phyloP scores from a whole-genome alignment of 495 filamentous ascomycete genomes.

The Tuber brumale region DNA sequence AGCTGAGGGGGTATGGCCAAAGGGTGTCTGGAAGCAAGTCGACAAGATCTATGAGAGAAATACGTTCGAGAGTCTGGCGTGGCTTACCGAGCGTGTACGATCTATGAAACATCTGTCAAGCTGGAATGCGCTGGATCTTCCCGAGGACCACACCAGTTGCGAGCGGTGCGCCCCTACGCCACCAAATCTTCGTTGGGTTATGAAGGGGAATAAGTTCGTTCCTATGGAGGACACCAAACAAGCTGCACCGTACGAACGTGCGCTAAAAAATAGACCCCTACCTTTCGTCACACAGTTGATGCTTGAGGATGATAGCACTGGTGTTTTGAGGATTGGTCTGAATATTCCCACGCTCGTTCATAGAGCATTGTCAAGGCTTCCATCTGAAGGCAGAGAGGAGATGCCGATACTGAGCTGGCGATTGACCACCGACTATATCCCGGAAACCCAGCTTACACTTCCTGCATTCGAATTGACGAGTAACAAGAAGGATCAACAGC shows the following conservation, averaged over 20 bases:
- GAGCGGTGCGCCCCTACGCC: conserved; percentile 41
- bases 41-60: conserved; percentile 39
- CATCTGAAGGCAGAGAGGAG: conserved; percentile 15
- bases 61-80: conserved; percentile 43
- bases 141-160: conserved; percentile 34
- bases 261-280: conserved; percentile 46
- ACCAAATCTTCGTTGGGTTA: conserved; percentile 42
- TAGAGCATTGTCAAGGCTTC: conserved; percentile 48
- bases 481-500: conserved; percentile 46
- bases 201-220: conserved; percentile 36
- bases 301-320: conserved; percentile 37
- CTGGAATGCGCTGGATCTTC: conserved; percentile 33
- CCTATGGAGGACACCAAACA: conserved; percentile 42
- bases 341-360: conserved; percentile 56
- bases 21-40: conserved; percentile 40
- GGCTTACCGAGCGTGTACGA: conserved; percentile 42
- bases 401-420: conserved; percentile 47
- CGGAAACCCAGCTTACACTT: conserved; percentile 40
- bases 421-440: conserved; percentile 48
- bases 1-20: conserved; percentile 39
- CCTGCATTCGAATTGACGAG: conserved; percentile 45
- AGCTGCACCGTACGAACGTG: conserved; percentile 43
- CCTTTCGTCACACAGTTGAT: conserved; percentile 47
- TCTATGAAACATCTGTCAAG: conserved; percentile 24
- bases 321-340: conserved; percentile 48